Evolutionary conservation across 192 early-diverging fungal species (phyloP).

Genomic region (Entomortierella lignicola): DNA sequence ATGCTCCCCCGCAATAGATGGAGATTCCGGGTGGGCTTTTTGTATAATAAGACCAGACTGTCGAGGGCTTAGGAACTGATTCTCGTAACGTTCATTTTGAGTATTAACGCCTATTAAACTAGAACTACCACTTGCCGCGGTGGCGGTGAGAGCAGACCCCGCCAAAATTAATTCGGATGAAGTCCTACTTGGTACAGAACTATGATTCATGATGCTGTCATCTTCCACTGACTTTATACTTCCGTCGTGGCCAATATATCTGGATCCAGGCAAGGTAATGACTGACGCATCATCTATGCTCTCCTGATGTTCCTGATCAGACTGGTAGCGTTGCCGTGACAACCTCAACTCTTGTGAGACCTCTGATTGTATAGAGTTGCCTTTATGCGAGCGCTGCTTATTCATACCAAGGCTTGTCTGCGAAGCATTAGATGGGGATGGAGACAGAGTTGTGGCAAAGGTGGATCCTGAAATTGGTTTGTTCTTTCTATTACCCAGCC

Average conservation of each 20-base stretch:
- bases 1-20: neutral
- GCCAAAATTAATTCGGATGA: conserved; percentile 13
- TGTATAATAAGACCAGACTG: neutral
- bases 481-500: neutral
- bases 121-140: conserved; percentile 1
- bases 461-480: conserved; percentile 32
- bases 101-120: conserved; percentile 27
- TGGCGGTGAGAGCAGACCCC: conserved; percentile 4
- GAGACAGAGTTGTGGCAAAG: conserved; percentile 23
- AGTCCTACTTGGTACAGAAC: neutral
- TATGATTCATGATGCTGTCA: neutral
- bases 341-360: neutral
- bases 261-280: conserved; percentile 38
- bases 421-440: conserved; percentile 32
- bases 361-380: conserved; percentile 16
- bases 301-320: neutral
- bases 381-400: conserved; percentile 5
- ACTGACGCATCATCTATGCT: conserved; percentile 21
- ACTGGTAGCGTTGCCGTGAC: neutral
- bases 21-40: neutral
- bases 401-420: conserved; percentile 10
- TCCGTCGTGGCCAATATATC: conserved; percentile 12
- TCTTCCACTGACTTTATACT: neutral
- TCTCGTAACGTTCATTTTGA: conserved; percentile 15
- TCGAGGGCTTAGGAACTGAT: conserved; percentile 22